Base-by-base conservation (phyloP, 345 rosid genomes). In the Gossypium sturtianum region DNA sequence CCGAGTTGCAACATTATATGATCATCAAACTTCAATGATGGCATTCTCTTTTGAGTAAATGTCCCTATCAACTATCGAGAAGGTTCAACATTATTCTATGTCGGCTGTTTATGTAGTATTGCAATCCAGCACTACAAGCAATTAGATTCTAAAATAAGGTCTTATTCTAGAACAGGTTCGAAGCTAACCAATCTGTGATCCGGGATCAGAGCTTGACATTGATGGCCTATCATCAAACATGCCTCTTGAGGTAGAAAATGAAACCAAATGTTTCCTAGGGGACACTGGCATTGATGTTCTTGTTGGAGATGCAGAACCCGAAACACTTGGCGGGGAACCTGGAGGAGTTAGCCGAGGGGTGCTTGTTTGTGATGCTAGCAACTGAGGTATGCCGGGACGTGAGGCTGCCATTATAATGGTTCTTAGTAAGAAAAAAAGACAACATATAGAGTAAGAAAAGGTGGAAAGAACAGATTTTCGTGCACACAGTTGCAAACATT, bases 341-440 rank as follows among this genome's bases (percentile, higher is more conserved):
- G 95, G 94, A 72, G 98, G 97, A 75, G 98, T 90, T 76, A 92
- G 74, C 82, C 80, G 80, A 20, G 97, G 97, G 5, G 97, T 89
- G 79, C 78, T 83, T 75, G 87, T 85, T 76, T 92, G 94, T 12
- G 97, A 92, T 73, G 45, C 86, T 23, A 47, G 64, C 17, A 59
- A 38, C 64, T 47, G 71, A 13, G 56, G 71, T 47, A 47, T 47
- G 56, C 71, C 57, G 2, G 43, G 66, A 41, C 60, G 7, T 19
- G 54, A 41, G 38, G 71, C 72, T 34, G 77, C 77, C 12, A 83
- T 13, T 51, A 34, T 16, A 61, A 70, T 11, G 71, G 60, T 7
- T 73, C 62, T 19, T 66, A 19, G 68, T 66, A 61, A 75, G 69
- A 52, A 58, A 66, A 49, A 44, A 20, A 19, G 29, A 61, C 15